phyloP scores from a whole-genome alignment of 768 basidiomycete species.

The Peribolospora kevripleyi region DNA sequence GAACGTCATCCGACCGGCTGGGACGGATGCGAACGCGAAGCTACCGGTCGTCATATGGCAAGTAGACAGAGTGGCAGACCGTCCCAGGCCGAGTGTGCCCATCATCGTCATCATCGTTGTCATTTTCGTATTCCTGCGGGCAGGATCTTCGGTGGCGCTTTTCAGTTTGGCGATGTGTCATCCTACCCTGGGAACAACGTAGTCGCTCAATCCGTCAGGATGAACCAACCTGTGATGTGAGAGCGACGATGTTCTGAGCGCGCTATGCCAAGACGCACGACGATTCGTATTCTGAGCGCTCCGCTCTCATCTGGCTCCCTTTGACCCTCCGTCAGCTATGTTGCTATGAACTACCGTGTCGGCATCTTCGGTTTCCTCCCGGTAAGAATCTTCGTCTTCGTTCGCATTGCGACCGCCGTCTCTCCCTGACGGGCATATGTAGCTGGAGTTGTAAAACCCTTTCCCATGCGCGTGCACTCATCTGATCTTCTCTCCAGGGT shows the following conservation, averaged over 20 bases:
- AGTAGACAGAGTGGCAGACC: too few relatives aligned
- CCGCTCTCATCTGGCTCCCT: too few relatives aligned
- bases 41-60: slow-evolving; percentile 18
- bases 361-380: slow-evolving; percentile 31
- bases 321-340: slow-evolving; percentile 25
- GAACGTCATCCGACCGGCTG: slow-evolving; percentile 10
- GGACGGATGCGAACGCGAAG: neutral
- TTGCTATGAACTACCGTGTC: slow-evolving; percentile 33
- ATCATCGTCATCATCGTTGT: neutral
- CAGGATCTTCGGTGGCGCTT: neutral
- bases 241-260: slow-evolving; percentile 6
- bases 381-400: too few relatives aligned
- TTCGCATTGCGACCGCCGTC: slow-evolving; percentile 16
- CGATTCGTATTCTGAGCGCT: too few relatives aligned
- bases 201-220: slow-evolving; percentile 13
- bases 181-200: neutral
- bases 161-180: neutral
- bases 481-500: slow-evolving; percentile 25
- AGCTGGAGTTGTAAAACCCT: neutral
- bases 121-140: neutral
- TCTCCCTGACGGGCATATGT: neutral
- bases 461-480: slow-evolving; percentile 18
- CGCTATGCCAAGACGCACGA: too few relatives aligned
- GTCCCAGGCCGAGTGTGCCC: slow-evolving; percentile 15
- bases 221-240: slow-evolving; percentile 11